Percentiles rank a stretch among this genome's conserved stretches.
These are phyloP conservation scores for Aspergillus affinis DNA, from an alignment of 495 filamentous ascomycete species.

Conservation along the genomic window DNA sequence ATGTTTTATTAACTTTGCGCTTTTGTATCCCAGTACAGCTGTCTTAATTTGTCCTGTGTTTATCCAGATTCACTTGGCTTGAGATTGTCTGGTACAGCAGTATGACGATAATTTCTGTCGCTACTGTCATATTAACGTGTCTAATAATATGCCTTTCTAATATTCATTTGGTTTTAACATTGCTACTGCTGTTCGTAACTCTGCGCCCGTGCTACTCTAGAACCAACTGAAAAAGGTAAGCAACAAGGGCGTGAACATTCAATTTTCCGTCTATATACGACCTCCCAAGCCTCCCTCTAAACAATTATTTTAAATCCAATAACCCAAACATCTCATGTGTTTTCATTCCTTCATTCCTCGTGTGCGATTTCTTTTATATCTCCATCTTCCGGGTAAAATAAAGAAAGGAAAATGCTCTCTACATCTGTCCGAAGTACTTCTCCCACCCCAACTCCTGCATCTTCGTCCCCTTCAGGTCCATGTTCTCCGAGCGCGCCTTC, in stretches of 20 bases:
- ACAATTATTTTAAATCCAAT: background rate
- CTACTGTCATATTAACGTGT: background rate
- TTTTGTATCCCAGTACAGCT: background rate
- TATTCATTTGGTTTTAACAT: background rate
- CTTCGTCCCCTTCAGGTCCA: slow-evolving; percentile 53
- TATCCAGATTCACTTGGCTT: background rate
- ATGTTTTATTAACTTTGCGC: background rate
- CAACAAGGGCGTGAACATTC: background rate
- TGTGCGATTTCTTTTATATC: background rate
- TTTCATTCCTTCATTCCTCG: background rate
- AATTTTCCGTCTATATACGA: background rate
- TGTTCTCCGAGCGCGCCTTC: slow-evolving; percentile 62
- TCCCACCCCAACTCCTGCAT: slow-evolving; percentile 62
- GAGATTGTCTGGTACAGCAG: background rate
- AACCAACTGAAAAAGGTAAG: too few relatives aligned
- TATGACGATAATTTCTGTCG: background rate
- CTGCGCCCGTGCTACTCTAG: too few relatives aligned
- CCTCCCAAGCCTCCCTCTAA: background rate
- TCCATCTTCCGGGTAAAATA: background rate
- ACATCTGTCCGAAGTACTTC: slow-evolving; percentile 65
- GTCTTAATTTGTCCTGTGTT: background rate
- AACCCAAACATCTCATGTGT: background rate
- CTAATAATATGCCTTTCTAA: background rate
- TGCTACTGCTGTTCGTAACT: too few relatives aligned
- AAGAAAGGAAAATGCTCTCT: too few relatives aligned